Conservation (phyloP, 2,329 filamentous ascomycete species). For the Trichoderma atroviride region DNA sequence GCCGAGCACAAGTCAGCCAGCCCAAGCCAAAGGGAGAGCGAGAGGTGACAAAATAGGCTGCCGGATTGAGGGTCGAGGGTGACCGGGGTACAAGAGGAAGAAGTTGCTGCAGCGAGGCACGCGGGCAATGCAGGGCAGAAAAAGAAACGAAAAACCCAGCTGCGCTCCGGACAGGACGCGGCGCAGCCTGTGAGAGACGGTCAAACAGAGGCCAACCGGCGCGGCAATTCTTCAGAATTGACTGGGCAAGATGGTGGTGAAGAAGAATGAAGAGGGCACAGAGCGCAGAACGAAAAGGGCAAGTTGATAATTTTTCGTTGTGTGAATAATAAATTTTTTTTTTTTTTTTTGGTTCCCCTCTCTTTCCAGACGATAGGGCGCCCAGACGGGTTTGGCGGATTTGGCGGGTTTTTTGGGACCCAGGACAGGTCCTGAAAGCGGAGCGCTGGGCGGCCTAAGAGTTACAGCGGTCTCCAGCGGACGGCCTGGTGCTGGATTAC, state of each 20-base stretch:
- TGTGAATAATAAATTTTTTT: slow-evolving; percentile 48
- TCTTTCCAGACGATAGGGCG: slow-evolving; percentile 27
- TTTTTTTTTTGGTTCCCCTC: slow-evolving; percentile 39
- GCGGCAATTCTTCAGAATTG: slow-evolving; percentile 38
- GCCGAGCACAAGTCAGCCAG: slow-evolving; percentile 17
- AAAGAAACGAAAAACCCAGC: slow-evolving; percentile 20
- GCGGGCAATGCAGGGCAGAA: slow-evolving; percentile 26
- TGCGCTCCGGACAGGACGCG: slow-evolving; percentile 30
- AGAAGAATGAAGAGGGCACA: slow-evolving; percentile 34
- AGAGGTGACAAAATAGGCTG: slow-evolving; percentile 22
- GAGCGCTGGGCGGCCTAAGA: slow-evolving; percentile 15
- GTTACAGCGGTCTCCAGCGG: slow-evolving; percentile 19
- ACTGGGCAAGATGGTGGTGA: slow-evolving; percentile 35
- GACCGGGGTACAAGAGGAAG: slow-evolving; percentile 21
- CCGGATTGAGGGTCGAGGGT: slow-evolving; percentile 15
- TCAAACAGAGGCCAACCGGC: slow-evolving; percentile 27
- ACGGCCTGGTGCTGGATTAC: slow-evolving; percentile 21
- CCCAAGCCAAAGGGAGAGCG: slow-evolving; percentile 3
- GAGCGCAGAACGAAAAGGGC: slow-evolving; percentile 36
- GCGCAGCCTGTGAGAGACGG: slow-evolving; percentile 30
- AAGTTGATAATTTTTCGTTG: slow-evolving; percentile 42
- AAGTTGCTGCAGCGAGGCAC: slow-evolving; percentile 22
- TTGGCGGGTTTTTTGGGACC: slow-evolving; percentile 18
- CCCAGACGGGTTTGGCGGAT: slow-evolving; percentile 19
- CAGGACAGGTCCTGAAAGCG: slow-evolving; percentile 22